Percentiles rank a stretch among this genome's conserved stretches.
Conservation (phyloP, 2,329 filamentous ascomycete genomes). For the Verticillium nubilum region DNA sequence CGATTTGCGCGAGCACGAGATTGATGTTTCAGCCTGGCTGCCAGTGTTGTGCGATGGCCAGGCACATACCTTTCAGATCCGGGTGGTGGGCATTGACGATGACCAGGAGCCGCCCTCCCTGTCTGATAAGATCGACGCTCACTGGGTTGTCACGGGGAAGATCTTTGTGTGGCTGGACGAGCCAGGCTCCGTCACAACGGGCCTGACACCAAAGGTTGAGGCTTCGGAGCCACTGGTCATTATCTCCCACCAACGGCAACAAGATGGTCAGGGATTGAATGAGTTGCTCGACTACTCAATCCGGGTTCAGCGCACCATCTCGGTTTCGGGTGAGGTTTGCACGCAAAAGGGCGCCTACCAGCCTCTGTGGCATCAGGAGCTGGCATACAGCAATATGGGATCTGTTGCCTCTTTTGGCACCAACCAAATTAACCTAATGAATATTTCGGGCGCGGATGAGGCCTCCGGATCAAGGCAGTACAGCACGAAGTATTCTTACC, state of each 20-base stretch:
- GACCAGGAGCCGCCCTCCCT: slow-evolving; percentile 39
- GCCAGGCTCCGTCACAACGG: slow-evolving; percentile 45
- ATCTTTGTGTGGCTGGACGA: slow-evolving; percentile 70
- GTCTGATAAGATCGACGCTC: slow-evolving; percentile 51
- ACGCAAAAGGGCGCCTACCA: slow-evolving; percentile 37
- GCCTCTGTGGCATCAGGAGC: slow-evolving; percentile 50
- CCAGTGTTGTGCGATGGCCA: slow-evolving; percentile 61
- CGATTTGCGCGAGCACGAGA: slow-evolving; percentile 72
- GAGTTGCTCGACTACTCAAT: slow-evolving; percentile 55
- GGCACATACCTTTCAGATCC: slow-evolving; percentile 62
- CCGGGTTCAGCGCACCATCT: slow-evolving; percentile 47
- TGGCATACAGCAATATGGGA: slow-evolving; percentile 51
- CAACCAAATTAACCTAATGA: slow-evolving; percentile 22
- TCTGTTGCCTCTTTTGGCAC: slow-evolving; percentile 15
- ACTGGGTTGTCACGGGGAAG: slow-evolving; percentile 75
- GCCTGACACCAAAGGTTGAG: slow-evolving; percentile 26
- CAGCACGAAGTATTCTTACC: slow-evolving; percentile 47
- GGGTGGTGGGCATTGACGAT: slow-evolving; percentile 60
- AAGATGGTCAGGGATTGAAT: slow-evolving; percentile 46
- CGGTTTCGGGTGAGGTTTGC: slow-evolving; percentile 44
- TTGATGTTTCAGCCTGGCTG: slow-evolving; percentile 76
- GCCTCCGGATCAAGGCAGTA: slow-evolving; percentile 19
- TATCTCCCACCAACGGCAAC: slow-evolving; percentile 42
- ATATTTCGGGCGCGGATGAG: slow-evolving; percentile 23
- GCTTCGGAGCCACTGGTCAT: slow-evolving; percentile 36